Conservation (phyloP, 495 filamentous ascomycete species). For the Xylaria venustula region DNA sequence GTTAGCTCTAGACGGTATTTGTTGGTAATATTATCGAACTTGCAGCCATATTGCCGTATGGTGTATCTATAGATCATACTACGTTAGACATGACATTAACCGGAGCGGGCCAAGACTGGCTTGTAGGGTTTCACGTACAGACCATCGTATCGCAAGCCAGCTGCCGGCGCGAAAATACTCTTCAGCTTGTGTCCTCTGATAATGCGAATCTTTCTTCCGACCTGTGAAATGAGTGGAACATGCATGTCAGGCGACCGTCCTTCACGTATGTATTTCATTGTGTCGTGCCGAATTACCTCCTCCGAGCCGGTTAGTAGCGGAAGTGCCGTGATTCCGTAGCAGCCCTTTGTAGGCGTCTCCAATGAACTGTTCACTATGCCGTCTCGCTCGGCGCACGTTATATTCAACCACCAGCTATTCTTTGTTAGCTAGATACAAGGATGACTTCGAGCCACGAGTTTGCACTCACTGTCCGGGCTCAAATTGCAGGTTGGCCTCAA, state of each 20-base stretch:
- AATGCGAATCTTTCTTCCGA: conserved; percentile 42
- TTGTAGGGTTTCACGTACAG: conserved; percentile 39
- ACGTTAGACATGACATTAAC: background rate
- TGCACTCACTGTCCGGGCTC: conserved; percentile 32
- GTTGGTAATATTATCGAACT: conserved; percentile 26
- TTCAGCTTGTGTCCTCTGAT: conserved; percentile 42
- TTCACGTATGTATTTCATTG: conserved; percentile 35
- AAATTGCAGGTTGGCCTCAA: conserved; percentile 32
- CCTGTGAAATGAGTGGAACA: conserved; percentile 33
- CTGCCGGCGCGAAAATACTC: conserved; percentile 43
- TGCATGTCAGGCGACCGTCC: conserved; percentile 36
- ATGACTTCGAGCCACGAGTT: too few species aligned
- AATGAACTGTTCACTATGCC: conserved; percentile 39
- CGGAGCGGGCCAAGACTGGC: background rate
- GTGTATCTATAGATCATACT: conserved; percentile 11
- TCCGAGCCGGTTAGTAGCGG: conserved; percentile 47
- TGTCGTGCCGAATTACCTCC: conserved; percentile 25
- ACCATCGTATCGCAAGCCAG: conserved; percentile 51
- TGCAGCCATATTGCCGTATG: conserved; percentile 40
- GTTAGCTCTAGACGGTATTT: conserved; percentile 33
- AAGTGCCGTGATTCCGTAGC: conserved; percentile 34
- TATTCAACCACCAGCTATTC: conserved; percentile 49
- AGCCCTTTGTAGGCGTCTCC: conserved; percentile 36
- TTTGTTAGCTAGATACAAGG: background rate
- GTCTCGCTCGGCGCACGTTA: conserved; percentile 46